These are phyloP conservation scores for Neurospora sp. DNA, from an alignment of 495 filamentous ascomycete species.

Conservation along the genomic window DNA sequence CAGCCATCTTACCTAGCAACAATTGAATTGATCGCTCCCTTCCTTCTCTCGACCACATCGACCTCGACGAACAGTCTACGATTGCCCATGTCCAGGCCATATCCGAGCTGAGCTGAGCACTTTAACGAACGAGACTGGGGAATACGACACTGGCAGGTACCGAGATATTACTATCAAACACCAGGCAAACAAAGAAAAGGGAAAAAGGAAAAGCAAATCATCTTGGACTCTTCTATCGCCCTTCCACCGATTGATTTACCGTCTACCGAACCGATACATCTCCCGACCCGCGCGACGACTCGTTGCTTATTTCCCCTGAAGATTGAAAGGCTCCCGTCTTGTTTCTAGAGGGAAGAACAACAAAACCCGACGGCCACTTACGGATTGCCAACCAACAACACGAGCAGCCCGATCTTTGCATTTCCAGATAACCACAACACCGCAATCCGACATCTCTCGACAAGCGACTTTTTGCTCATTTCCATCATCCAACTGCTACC, in stretches of 20 bases:
- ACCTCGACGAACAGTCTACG: slow-evolving; percentile 5
- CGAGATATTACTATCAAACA: background rate
- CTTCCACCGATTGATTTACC: background rate
- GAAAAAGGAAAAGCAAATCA: background rate
- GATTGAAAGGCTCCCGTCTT: background rate
- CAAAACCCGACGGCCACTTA: background rate
- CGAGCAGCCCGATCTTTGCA: background rate
- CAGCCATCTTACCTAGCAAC: slow-evolving; percentile 4
- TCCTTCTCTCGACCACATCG: slow-evolving; percentile 7
- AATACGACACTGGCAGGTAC: background rate
- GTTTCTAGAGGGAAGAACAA: background rate
- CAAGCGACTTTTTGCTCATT: background rate
- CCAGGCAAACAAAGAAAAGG: background rate
- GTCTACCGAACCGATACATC: background rate
- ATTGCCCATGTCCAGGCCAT: background rate
- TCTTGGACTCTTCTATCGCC: background rate
- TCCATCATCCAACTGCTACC: background rate
- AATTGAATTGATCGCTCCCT: slow-evolving; percentile 3
- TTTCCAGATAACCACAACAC: background rate
- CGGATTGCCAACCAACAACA: background rate
- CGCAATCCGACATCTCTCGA: background rate
- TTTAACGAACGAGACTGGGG: background rate
- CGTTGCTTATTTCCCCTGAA: background rate
- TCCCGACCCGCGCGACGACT: background rate
- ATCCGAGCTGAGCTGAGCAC: background rate